Evolutionary conservation across 129 eudicot genomes (phyloP).

Genomic region (Glebionis coronaria): DNA sequence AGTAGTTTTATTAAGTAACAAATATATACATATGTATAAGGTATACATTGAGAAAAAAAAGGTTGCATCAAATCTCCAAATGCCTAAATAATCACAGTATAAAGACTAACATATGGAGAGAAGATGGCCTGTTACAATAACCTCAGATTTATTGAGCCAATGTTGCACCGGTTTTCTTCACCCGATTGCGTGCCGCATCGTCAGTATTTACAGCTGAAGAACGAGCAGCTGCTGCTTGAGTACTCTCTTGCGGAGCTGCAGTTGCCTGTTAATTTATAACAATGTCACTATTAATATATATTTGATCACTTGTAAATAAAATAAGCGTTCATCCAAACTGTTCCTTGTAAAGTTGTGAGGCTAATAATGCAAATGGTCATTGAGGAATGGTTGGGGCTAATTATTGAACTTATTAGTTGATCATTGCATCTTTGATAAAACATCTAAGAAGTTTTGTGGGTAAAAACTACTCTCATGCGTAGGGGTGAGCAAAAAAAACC

Average conservation of each 20-base stretch:
- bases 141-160: slow-evolving; percentile 17
- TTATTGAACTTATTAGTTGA: no score
- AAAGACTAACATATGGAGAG: slow-evolving; percentile 29
- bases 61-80: slow-evolving; percentile 34
- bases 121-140: neutral
- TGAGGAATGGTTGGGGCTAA: no score
- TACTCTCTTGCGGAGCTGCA: slow-evolving; percentile 24
- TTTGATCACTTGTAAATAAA: no score
- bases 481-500: no score
- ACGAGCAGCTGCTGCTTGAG: slow-evolving; percentile 32
- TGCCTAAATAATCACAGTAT: slow-evolving; percentile 48
- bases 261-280: slow-evolving; percentile 36
- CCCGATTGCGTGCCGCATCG: slow-evolving; percentile 50
- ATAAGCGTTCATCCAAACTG: no score
- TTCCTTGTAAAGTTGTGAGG: no score
- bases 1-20: slow-evolving; percentile 21
- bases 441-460: no score
- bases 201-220: slow-evolving; percentile 23
- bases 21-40: slow-evolving; percentile 16
- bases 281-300: neutral
- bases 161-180: slow-evolving; percentile 41
- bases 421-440: no score
- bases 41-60: slow-evolving; percentile 5
- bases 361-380: no score
- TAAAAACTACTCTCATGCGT: no score